Conservation (phyloP, 2,329 filamentous ascomycete species). For the Pleoardoris graminearum region DNA sequence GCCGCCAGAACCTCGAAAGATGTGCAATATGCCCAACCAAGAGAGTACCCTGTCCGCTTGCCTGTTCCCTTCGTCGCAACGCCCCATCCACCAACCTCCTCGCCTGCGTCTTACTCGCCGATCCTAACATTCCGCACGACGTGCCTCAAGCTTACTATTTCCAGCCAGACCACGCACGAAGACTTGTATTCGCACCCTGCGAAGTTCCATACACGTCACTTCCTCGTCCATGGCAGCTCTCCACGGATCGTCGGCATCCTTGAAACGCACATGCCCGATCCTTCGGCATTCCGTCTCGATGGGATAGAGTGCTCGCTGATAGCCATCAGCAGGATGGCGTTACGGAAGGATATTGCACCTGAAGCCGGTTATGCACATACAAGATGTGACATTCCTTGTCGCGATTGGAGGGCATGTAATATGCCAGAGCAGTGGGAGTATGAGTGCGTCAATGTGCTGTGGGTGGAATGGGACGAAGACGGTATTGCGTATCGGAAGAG, state of each 20-base stretch:
- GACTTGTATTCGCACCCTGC: not conserved
- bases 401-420: not conserved
- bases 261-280: not conserved
- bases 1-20: too few species aligned
- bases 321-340: not conserved
- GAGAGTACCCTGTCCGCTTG: not conserved
- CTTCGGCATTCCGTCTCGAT: not conserved
- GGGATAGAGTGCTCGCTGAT: not conserved
- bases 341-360: not conserved
- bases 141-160: not conserved
- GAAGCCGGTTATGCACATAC: not conserved
- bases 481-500: not conserved
- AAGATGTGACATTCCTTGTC: not conserved
- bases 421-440: not conserved
- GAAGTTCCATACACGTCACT: not conserved
- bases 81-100: not conserved
- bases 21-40: not conserved
- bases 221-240: not conserved
- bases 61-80: not conserved
- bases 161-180: not conserved
- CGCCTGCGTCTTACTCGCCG: not conserved
- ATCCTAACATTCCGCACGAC: not conserved
- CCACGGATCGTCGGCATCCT: not conserved
- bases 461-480: not conserved
- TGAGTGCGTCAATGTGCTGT: not conserved